These are phyloP conservation scores for Vicia villosa DNA, from an alignment of 306 rosid genomes.

Conservation along the genomic window DNA sequence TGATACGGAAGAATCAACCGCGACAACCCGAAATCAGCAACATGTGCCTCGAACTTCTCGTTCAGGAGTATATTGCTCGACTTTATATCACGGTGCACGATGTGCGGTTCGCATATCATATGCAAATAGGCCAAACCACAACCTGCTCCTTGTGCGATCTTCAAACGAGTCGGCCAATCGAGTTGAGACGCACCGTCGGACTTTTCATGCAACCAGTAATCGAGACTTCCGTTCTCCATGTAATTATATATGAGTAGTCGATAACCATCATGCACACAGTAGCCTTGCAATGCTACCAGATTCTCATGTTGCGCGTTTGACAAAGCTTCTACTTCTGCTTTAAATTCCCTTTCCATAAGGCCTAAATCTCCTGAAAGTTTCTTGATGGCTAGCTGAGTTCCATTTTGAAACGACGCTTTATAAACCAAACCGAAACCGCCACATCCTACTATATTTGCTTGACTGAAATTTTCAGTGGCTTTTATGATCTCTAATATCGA, in stretches of 20 bases:
- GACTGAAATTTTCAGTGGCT: constrained; percentile 88
- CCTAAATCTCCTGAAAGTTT: constrained; percentile 95
- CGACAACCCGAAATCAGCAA: constrained; percentile 91
- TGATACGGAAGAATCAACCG: constrained; percentile 88
- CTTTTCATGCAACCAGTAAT: constrained; percentile 94
- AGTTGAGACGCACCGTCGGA: constrained; percentile 73
- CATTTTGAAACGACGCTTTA: constrained; percentile 75
- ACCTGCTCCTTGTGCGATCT: constrained; percentile 70
- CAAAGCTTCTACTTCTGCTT: constrained; percentile 90
- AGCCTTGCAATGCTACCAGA: constrained; percentile 88
- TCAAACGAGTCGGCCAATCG: constrained; percentile 81
- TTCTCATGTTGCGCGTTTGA: constrained; percentile 91
- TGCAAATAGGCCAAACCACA: constrained; percentile 89
- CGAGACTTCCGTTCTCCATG: constrained; percentile 96
- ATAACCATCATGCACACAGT: constrained; percentile 74
- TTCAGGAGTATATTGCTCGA: constrained; percentile 92
- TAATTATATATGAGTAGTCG: constrained; percentile 79
- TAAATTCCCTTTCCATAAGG: constrained; percentile 92
- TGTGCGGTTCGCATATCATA: constrained; percentile 86
- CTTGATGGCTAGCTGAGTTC: constrained; percentile 78
- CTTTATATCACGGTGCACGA: constrained; percentile 92
- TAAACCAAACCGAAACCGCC: constrained; percentile 98
- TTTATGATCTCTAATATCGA: constrained; percentile 74
- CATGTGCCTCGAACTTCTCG: constrained; percentile 80
- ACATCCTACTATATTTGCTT: constrained; percentile 88